A percentile compares a stretch with the other conserved stretches of the same genome.
These are phyloP conservation scores for Magnusiomyces tetraspermus DNA, from an alignment of 1,139 yeast genomes.

Conservation along the genomic window DNA sequence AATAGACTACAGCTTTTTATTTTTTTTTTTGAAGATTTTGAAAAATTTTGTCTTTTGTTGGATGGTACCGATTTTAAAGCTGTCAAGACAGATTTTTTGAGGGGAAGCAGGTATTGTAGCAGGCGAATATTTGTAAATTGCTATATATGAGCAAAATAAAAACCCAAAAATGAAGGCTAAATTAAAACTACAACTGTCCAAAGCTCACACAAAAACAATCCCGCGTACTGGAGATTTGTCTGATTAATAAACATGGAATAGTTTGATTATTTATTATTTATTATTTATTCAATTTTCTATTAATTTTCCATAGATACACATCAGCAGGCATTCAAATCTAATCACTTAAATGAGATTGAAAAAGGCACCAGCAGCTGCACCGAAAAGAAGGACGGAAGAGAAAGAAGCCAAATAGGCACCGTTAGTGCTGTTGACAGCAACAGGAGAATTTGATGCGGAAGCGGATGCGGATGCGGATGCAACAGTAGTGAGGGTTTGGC, in stretches of 20 bases:
- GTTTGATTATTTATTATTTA: neutral
- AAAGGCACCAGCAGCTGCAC: slow-evolving; percentile 7
- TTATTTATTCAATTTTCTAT: neutral
- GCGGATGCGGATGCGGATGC: too few species aligned
- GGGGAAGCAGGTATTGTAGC: too few species aligned
- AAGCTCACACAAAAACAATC: too few species aligned
- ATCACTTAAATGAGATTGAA: neutral
- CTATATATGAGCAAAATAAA: too few species aligned
- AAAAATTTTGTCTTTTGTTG: too few species aligned
- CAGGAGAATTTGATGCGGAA: neutral
- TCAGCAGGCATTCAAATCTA: too few species aligned
- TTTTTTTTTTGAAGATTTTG: too few species aligned
- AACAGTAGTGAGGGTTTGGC: slow-evolving; percentile 11
- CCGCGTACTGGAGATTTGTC: neutral
- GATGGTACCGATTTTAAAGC: too few species aligned
- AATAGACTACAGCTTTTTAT: too few species aligned
- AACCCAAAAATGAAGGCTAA: neutral
- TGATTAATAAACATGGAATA: neutral
- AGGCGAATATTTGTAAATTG: too few species aligned
- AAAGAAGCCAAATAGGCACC: slow-evolving; percentile 9
- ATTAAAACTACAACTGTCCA: too few species aligned
- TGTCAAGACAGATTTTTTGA: too few species aligned
- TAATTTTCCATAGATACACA: neutral
- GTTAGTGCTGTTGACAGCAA: slow-evolving; percentile 1
- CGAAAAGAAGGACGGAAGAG: slow-evolving; percentile 11